Conservation (phyloP, 495 filamentous ascomycete genomes). For the Pyrenula massariospora region DNA sequence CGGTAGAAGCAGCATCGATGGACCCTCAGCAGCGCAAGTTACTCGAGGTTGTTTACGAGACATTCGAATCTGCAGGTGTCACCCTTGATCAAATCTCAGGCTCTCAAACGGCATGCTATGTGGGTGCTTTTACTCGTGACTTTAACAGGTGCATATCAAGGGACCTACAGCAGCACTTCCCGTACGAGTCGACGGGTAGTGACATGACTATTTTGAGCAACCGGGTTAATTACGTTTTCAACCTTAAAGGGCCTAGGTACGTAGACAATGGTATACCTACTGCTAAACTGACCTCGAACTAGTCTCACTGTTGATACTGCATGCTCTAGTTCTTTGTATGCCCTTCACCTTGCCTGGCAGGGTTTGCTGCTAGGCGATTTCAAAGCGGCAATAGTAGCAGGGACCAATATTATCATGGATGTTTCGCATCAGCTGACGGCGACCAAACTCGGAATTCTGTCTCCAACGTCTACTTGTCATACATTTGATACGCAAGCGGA, state of each 20-base stretch:
- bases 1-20: conserved; percentile 35
- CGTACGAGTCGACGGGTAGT: conserved; percentile 19
- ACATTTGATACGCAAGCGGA: conserved; percentile 36
- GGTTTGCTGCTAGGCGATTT: conserved; percentile 15
- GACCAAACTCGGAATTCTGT: conserved; percentile 26
- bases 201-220: conserved; percentile 16
- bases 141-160: conserved; percentile 13
- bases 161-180: too few species aligned
- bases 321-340: conserved; percentile 19
- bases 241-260: conserved; percentile 11
- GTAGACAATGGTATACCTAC: too few species aligned
- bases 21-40: conserved; percentile 15
- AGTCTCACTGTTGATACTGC: conserved; percentile 19
- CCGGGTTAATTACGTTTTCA: conserved; percentile 12
- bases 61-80: conserved; percentile 21
- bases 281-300: too few species aligned
- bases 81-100: conserved; percentile 31
- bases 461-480: conserved; percentile 25
- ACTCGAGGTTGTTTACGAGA: conserved; percentile 17
- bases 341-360: conserved; percentile 15
- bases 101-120: conserved; percentile 37
- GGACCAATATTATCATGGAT: conserved; percentile 23
- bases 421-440: conserved; percentile 16
- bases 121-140: too few species aligned
- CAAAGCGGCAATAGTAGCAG: conserved; percentile 30